Evolutionary conservation across 2,329 filamentous ascomycete species (phyloP), one percentile per base, ranked within the genome.

Genomic region (Davidsoniella australis): DNA sequence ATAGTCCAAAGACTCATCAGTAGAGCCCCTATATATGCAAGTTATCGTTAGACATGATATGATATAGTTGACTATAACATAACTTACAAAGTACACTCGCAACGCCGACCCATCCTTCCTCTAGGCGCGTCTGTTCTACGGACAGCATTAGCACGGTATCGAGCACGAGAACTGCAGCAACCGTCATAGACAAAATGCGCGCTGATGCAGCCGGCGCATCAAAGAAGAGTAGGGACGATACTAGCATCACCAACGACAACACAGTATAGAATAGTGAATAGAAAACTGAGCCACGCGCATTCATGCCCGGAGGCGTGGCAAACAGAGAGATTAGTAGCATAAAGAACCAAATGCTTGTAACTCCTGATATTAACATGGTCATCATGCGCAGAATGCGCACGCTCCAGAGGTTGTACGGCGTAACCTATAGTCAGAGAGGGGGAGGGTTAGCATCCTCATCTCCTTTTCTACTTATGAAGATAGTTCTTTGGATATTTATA

Each of bases 341-440:
- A 8, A 85, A 73, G 89, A 91, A 96, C 89, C 89, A 96, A n/a
- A 86, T 58, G 58, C 93, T 86, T 50, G 79, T 84, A 57, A 88
- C 61, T 47, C 78, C 63, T 17, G 89, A 70, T 59, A 95, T 84
- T 37, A 85, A 58, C 49, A 94, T 70, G 4, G 86, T 89, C 53
- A 91, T 63, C 60, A 80, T 85, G 60, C 87, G 78, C 49, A 91
- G 70, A 43, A 83, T 75, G 16, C 91, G 81, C 45, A 98, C 83
- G 52, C 78, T 85, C 82, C 87, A 94, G 37, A 96, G 75, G 58
- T 98, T 98, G 67, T 95, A 95, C 0, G 91, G 91, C 2, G 86
- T 85, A 64, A 94, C 84, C 58, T 57, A 33, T 29, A n/a, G 36
- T 16, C 17, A 23, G 9, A 24, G 18, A 7, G 14, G 20, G 16